phyloP scores from a whole-genome alignment of 768 basidiomycete species.

The Panaeolus cyanescens region DNA sequence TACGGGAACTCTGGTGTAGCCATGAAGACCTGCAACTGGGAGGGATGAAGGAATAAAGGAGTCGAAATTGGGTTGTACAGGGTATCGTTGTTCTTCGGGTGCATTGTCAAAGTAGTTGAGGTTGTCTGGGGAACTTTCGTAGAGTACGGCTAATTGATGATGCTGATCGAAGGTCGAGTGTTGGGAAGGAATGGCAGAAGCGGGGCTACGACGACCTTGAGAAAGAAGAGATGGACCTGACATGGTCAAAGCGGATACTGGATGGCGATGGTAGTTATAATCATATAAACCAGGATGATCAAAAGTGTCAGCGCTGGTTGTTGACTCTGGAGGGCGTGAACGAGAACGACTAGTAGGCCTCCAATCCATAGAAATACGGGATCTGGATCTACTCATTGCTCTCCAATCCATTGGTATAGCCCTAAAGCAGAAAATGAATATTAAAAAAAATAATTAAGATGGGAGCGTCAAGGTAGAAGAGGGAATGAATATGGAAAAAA shows the following conservation, averaged over 20 bases:
- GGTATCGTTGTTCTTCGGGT: constrained; percentile 8
- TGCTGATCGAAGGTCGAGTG: constrained; percentile 42
- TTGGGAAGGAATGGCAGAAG: constrained; percentile 44
- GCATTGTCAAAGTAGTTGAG: constrained; percentile 18
- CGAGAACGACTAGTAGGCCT: constrained; percentile 75
- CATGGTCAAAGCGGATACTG: constrained; percentile 15
- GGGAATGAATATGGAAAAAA: constrained; percentile 48
- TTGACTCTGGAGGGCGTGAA: constrained; percentile 68
- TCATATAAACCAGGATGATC: constrained; percentile 44
- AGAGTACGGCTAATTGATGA: constrained; percentile 40
- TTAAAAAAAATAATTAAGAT: constrained; percentile 5
- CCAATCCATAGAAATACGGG: constrained; percentile 93
- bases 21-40: constrained; percentile 70
- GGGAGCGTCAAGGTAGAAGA: constrained; percentile 41
- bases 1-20: constrained; percentile 43
- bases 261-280: constrained; percentile 23
- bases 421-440: constrained; percentile 35
- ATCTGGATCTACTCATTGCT: constrained; percentile 87
- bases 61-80: constrained; percentile 7
- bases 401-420: constrained; percentile 90
- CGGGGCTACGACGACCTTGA: constrained; percentile 42
- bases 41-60: constrained; percentile 64
- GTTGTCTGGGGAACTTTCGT: constrained; percentile 31
- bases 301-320: constrained; percentile 46
- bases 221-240: constrained; percentile 19